Conservation (phyloP, 768 basidiomycete species). For the Daedaleopsis nitida region DNA sequence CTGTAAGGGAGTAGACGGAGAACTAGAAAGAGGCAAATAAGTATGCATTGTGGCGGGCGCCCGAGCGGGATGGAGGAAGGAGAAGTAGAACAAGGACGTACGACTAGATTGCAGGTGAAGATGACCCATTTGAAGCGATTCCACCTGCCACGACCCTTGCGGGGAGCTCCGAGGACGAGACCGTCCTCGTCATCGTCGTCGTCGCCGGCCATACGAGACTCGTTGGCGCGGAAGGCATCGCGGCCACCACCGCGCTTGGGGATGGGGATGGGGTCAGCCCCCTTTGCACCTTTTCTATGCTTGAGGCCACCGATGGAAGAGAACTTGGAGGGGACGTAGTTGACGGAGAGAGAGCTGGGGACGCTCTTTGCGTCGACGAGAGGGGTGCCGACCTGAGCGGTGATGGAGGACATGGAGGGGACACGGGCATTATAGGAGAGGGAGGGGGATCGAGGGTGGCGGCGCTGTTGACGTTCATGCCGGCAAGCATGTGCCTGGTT, state of each 20-base stretch:
- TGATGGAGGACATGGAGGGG: conserved; percentile 27
- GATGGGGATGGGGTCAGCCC: conserved; percentile 35
- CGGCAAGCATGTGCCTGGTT: conserved; percentile 49
- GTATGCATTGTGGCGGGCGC: not conserved
- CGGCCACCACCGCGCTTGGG: conserved; percentile 72
- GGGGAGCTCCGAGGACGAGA: conserved; percentile 40
- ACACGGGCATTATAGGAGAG: conserved; percentile 36
- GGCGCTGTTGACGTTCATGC: conserved; percentile 29
- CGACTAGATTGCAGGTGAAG: conserved; percentile 63
- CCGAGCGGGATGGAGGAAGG: no score
- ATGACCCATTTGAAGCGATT: conserved; percentile 85
- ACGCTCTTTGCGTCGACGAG: conserved; percentile 22
- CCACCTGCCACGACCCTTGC: conserved; percentile 60
- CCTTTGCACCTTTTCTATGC: conserved; percentile 34
- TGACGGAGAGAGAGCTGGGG: conserved; percentile 54
- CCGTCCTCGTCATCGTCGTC: conserved; percentile 43
- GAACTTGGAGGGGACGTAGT: conserved; percentile 81
- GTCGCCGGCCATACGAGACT: conserved; percentile 40
- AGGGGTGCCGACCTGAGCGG: conserved; percentile 28
- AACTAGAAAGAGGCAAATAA: conserved; percentile 41
- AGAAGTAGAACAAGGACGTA: conserved; percentile 34
- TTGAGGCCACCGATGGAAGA: conserved; percentile 46
- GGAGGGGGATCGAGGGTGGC: conserved; percentile 40
- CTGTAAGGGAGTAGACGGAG: conserved; percentile 60
- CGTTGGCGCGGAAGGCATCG: conserved; percentile 51